Percentiles rank a stretch among this genome's conserved stretches.
These are phyloP conservation scores for Fusarium redolens DNA, from an alignment of 2,329 filamentous ascomycete species.

Conservation along the genomic window DNA sequence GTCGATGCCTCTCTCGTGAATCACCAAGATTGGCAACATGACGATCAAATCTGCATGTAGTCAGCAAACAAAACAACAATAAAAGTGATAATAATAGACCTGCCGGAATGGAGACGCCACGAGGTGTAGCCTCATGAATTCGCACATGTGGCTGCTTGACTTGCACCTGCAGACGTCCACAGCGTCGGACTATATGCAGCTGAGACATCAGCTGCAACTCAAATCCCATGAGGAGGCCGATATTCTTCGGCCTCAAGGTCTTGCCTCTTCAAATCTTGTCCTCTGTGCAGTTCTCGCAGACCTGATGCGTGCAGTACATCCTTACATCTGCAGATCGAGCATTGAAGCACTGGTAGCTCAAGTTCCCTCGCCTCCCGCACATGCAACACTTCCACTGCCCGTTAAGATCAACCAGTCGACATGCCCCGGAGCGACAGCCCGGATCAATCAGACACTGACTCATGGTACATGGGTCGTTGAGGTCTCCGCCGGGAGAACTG, in stretches of 20 bases:
- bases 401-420: conserved; percentile 61
- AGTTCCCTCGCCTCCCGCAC: conserved; percentile 60
- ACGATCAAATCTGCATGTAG: conserved; percentile 13
- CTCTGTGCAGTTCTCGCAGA: conserved; percentile 57
- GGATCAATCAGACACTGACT: conserved; percentile 59
- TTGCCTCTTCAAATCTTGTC: conserved; percentile 9
- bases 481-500: conserved; percentile 44
- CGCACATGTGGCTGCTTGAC: conserved; percentile 11
- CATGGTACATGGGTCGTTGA: conserved; percentile 57
- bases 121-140: neutral
- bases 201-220: conserved; percentile 21
- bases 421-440: conserved; percentile 60
- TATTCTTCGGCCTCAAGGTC: conserved; percentile 23
- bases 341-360: conserved; percentile 58
- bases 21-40: conserved; percentile 11
- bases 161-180: conserved; percentile 18
- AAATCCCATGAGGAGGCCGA: conserved; percentile 19
- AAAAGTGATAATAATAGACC: conserved; percentile 20
- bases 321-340: conserved; percentile 58
- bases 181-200: conserved; percentile 24
- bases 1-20: neutral
- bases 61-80: conserved; percentile 7
- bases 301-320: conserved; percentile 62
- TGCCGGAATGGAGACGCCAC: conserved; percentile 12
- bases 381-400: conserved; percentile 63